phyloP scores from a whole-genome alignment of 768 basidiomycete genomes.

The Sporobolomyces roseus region DNA sequence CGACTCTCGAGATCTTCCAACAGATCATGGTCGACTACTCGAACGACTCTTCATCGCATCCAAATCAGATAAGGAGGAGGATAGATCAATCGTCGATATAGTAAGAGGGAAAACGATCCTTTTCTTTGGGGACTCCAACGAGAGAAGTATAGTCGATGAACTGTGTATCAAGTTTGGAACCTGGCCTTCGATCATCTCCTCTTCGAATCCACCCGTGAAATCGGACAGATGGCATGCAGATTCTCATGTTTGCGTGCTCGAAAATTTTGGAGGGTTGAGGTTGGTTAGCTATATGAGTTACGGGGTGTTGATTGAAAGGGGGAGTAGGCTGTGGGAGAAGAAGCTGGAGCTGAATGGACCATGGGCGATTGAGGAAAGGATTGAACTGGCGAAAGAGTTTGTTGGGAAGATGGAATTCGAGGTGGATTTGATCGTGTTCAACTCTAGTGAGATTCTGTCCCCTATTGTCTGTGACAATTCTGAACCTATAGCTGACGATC shows the following conservation, averaged over 20 bases:
- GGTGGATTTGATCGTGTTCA: not conserved
- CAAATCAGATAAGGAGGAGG: not conserved
- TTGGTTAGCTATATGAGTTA: not conserved
- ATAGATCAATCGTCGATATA: not conserved
- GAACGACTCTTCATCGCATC: not conserved
- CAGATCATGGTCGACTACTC: constrained; percentile 3
- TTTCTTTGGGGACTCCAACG: constrained; percentile 3
- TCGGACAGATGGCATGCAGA: constrained; percentile 3
- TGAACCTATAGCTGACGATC: not conserved
- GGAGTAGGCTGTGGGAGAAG: constrained; percentile 1
- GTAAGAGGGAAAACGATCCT: no score
- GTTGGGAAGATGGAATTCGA: not conserved
- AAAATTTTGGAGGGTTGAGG: not conserved
- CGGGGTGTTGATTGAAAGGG: constrained; percentile 1
- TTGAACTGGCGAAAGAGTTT: constrained; percentile 9
- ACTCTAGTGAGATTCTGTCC: constrained; percentile 10
- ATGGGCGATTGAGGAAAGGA: constrained; percentile 5
- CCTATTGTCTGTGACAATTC: not conserved
- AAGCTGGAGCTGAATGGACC: constrained; percentile 8
- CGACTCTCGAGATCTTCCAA: not conserved
- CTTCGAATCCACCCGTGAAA: not conserved
- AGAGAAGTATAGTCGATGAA: constrained; percentile 7
- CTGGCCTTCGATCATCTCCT: not conserved
- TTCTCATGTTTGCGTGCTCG: constrained; percentile 8
- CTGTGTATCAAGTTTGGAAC: constrained; percentile 4